phyloP scores from a whole-genome alignment of 2,329 filamentous ascomycete species.

The Venturia carpophila region DNA sequence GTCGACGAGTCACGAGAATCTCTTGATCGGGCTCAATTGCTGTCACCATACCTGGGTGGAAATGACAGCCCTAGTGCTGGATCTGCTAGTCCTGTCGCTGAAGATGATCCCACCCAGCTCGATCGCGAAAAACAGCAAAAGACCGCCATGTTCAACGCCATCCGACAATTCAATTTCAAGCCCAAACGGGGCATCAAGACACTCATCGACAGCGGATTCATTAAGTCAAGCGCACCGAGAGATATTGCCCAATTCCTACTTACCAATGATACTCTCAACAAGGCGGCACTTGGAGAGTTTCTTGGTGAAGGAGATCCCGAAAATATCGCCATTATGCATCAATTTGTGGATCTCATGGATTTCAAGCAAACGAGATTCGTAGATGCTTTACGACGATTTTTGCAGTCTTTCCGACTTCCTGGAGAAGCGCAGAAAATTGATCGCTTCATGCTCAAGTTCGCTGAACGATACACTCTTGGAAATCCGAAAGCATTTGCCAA shows the following conservation, averaged over 20 bases:
- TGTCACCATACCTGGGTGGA: slow-evolving; percentile 24
- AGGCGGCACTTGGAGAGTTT: slow-evolving; percentile 86
- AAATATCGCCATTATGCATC: slow-evolving; percentile 97
- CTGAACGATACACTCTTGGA: slow-evolving; percentile 86
- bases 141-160: slow-evolving; percentile 80
- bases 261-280: slow-evolving; percentile 76
- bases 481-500: slow-evolving; percentile 98
- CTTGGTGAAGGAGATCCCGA: slow-evolving; percentile 87
- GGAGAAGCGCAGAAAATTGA: slow-evolving; percentile 98
- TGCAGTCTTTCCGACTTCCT: slow-evolving; percentile 89
- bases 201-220: slow-evolving; percentile 78
- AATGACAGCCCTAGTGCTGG: slow-evolving; percentile 18
- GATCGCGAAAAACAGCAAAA: slow-evolving; percentile 92
- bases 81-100: slow-evolving; percentile 39
- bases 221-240: slow-evolving; percentile 65
- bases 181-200: slow-evolving; percentile 87
- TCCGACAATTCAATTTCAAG: slow-evolving; percentile 95
- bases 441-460: slow-evolving; percentile 98
- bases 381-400: slow-evolving; percentile 79
- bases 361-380: slow-evolving; percentile 89
- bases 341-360: slow-evolving; percentile 92
- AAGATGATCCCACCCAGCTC: slow-evolving; percentile 90
- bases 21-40: slow-evolving; percentile 60
- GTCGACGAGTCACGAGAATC: slow-evolving; percentile 60
- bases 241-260: slow-evolving; percentile 82